These are phyloP conservation scores for Gossypium ekmanianum DNA, from an alignment of 345 rosid species.

Conservation along the genomic window DNA sequence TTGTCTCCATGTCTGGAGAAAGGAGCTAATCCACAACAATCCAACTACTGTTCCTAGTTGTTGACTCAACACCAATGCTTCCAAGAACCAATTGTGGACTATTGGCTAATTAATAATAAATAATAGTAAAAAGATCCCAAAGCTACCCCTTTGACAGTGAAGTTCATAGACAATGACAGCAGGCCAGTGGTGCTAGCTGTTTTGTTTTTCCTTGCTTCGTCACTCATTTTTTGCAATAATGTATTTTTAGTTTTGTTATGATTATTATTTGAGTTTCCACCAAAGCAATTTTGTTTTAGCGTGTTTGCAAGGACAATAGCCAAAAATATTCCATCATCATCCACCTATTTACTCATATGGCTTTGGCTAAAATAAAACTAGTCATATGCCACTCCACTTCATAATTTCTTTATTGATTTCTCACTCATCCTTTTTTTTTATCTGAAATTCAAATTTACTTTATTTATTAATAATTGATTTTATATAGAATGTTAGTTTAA, in stretches of 20 bases:
- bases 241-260: not conserved
- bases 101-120: not conserved
- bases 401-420: not conserved
- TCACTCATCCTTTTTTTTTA: not conserved
- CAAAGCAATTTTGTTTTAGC: not conserved
- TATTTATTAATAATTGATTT: too few relatives aligned
- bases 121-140: not conserved
- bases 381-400: not conserved
- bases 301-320: not conserved
- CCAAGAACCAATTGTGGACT: constrained; percentile 19
- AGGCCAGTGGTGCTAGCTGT: not conserved
- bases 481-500: too few relatives aligned
- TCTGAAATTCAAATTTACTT: too few relatives aligned
- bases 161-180: constrained; percentile 27
- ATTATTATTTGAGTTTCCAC: constrained; percentile 1
- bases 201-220: not conserved
- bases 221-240: not conserved
- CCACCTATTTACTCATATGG: not conserved
- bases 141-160: constrained; percentile 23
- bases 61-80: constrained; percentile 26
- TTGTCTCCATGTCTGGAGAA: not conserved
- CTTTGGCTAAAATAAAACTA: too few relatives aligned
- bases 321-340: not conserved
- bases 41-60: constrained; percentile 23
- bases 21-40: not conserved